Evolutionary conservation across 495 filamentous ascomycete genomes (phyloP).

Genomic region (Penicillium cataractarum): DNA sequence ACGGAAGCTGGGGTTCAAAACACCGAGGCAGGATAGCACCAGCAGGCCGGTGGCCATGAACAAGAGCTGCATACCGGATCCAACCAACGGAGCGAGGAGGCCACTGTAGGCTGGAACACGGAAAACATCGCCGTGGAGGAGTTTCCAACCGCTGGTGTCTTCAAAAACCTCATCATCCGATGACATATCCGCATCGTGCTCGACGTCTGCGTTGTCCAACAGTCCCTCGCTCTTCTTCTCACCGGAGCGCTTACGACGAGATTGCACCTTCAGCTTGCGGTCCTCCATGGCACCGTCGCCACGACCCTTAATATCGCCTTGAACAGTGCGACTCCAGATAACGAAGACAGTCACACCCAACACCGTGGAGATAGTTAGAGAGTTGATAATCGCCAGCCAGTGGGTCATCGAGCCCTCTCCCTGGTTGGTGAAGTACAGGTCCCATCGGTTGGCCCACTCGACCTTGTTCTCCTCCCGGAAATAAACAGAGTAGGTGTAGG

Average conservation of each 20-base stretch:
- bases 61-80: conserved; percentile 86
- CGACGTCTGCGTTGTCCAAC: conserved; percentile 63
- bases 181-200: conserved; percentile 62
- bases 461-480: conserved; percentile 82
- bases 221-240: conserved; percentile 63
- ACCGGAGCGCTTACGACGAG: conserved; percentile 48
- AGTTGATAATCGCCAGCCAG: conserved; percentile 93
- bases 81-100: conserved; percentile 82
- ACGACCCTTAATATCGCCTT: conserved; percentile 75
- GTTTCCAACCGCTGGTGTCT: conserved; percentile 90
- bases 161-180: conserved; percentile 81
- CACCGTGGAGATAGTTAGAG: conserved; percentile 80
- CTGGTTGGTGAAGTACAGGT: conserved; percentile 91
- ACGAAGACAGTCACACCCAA: conserved; percentile 84
- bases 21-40: conserved; percentile 76
- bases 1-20: conserved; percentile 89
- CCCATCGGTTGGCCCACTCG: conserved; percentile 89
- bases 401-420: conserved; percentile 84
- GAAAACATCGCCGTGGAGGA: conserved; percentile 95
- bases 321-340: conserved; percentile 81
- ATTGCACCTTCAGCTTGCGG: conserved; percentile 62
- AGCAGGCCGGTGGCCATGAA: conserved; percentile 84
- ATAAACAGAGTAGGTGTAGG: conserved; percentile 92
- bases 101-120: conserved; percentile 73
- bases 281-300: conserved; percentile 70